phyloP scores from a whole-genome alignment of 2,329 filamentous ascomycete species.

The Aureobasidium sp. region DNA sequence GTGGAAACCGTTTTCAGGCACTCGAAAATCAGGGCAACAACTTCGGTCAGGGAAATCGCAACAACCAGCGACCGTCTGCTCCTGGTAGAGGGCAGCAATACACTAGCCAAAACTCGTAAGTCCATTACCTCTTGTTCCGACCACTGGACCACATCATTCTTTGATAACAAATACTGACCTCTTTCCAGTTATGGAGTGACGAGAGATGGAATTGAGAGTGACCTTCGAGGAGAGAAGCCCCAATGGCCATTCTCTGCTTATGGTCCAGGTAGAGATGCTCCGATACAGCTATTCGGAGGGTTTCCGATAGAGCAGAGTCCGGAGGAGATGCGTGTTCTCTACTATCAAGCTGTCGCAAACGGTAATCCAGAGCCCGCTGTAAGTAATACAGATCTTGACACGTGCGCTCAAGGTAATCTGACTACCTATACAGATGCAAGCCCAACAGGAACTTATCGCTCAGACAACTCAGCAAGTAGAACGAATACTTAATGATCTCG shows the following conservation, averaged over 20 bases:
- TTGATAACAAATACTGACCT: not conserved
- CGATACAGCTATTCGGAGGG: conserved; percentile 78
- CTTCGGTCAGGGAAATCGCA: conserved; percentile 21
- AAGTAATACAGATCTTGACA: conserved; percentile 23
- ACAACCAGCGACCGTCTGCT: conserved; percentile 19
- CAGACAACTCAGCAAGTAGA: conserved; percentile 66
- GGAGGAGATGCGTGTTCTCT: conserved; percentile 71
- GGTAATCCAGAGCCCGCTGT: conserved; percentile 54
- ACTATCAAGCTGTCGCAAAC: conserved; percentile 58
- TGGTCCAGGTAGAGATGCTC: conserved; percentile 67
- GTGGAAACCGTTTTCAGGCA: conserved; percentile 53
- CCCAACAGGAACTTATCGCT: conserved; percentile 55
- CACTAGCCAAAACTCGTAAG: conserved; percentile 8
- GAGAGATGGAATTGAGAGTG: conserved; percentile 54
- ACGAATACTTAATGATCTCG: conserved; percentile 59
- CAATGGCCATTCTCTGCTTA: conserved; percentile 85
- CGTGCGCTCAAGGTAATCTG: not conserved
- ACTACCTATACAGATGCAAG: conserved; percentile 36
- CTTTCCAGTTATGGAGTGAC: conserved; percentile 47
- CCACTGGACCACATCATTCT: not conserved
- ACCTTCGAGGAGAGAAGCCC: conserved; percentile 65
- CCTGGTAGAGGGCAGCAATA: conserved; percentile 35
- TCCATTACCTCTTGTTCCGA: not conserved
- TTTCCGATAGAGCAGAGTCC: conserved; percentile 73
- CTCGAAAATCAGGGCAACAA: conserved; percentile 32